Conservation (phyloP, 257 asterid species). For the Primulina eburnea region DNA sequence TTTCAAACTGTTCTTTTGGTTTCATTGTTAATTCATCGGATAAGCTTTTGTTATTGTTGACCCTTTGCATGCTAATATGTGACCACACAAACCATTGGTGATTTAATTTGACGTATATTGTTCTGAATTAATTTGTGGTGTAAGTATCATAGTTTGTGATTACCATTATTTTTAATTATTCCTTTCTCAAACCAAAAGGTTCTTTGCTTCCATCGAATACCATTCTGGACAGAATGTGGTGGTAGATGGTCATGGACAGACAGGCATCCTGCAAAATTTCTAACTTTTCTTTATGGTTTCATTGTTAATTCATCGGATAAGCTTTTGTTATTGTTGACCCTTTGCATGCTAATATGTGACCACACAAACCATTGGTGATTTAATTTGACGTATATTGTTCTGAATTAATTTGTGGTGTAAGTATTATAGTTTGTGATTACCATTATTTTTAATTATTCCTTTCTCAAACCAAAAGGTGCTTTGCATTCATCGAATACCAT, state of each 20-base stretch:
- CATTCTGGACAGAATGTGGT: neutral
- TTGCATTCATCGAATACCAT: neutral
- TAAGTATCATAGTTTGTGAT: no score
- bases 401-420: no score
- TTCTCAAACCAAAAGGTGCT: neutral
- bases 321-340: neutral
- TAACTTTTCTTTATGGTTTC: neutral
- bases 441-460: neutral
- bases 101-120: no score
- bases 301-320: no score
- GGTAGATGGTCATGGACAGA: neutral
- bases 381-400: no score
- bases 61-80: neutral
- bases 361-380: neutral
- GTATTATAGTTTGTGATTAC: no score
- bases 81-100: neutral
- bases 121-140: no score
- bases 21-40: no score
- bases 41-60: neutral
- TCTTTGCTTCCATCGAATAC: neutral
- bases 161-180: no score
- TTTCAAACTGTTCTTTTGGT: neutral
- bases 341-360: neutral
- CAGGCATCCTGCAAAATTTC: neutral
- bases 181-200: neutral